These are phyloP conservation scores for Cercospora beticola DNA, from an alignment of 2,329 filamentous ascomycete species.

Conservation along the genomic window DNA sequence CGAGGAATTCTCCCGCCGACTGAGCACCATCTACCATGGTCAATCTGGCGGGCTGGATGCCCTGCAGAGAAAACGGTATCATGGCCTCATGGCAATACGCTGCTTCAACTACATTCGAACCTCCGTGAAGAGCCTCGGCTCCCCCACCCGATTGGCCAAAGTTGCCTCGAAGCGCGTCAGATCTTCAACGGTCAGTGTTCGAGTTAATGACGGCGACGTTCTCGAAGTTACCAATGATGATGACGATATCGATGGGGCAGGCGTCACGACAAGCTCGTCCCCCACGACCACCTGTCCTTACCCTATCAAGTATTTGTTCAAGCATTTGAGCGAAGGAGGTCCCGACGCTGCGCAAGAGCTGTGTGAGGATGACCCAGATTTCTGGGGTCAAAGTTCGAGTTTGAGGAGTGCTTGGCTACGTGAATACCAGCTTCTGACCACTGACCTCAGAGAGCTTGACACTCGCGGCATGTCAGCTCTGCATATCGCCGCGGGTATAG, in stretches of 20 bases:
- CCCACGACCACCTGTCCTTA: background rate
- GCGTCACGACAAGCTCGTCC: background rate
- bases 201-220: background rate
- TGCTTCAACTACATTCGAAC: background rate
- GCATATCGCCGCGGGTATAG: background rate
- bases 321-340: background rate
- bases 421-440: background rate
- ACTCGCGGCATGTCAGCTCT: background rate
- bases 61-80: background rate
- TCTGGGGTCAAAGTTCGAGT: background rate
- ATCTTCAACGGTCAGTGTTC: background rate
- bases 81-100: background rate
- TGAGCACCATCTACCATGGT: background rate
- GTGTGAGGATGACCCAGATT: background rate
- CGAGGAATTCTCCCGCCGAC: background rate
- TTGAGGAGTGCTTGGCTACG: background rate
- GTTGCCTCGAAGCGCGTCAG: background rate
- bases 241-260: background rate
- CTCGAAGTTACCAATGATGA: background rate
- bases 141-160: background rate
- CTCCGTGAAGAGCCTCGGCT: background rate
- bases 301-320: background rate
- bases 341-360: background rate
- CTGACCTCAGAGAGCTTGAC: background rate
- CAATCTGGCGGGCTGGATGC: background rate